A percentile compares a stretch with the other conserved stretches of the same genome.
Conservation (phyloP, 371 early-diverging fungal genomes). For the Nematocida ausubeli region DNA sequence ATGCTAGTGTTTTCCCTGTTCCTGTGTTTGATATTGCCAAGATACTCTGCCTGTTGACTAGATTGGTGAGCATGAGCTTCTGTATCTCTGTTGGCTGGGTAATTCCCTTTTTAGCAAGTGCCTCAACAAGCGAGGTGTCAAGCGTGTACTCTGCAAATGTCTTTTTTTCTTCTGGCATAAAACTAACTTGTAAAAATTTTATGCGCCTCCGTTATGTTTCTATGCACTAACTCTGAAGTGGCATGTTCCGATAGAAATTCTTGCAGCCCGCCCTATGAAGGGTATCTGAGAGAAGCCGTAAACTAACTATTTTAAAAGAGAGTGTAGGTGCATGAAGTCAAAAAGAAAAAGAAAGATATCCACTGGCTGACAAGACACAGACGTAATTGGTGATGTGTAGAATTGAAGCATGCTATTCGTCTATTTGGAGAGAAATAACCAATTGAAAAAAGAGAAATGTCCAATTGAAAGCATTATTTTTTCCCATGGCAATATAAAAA, state of each 20-base stretch:
- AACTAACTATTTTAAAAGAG: no score
- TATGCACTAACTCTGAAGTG: background rate
- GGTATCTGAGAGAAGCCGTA: no score
- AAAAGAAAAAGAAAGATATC: no score
- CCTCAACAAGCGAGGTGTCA: background rate
- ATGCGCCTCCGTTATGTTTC: background rate
- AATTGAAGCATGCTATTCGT: no score
- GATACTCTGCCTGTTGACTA: constrained; percentile 83
- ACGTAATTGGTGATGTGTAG: no score
- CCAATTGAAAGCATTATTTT: background rate
- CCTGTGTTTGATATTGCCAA: constrained; percentile 96
- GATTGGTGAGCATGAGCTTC: constrained; percentile 81
- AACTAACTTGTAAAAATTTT: constrained; percentile 1
- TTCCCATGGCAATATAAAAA: background rate
- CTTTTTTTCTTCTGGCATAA: constrained; percentile 9
- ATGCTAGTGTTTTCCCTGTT: constrained; percentile 93
- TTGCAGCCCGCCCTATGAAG: no score
- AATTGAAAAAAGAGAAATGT: background rate
- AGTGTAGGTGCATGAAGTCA: no score
- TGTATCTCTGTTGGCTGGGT: constrained; percentile 73
- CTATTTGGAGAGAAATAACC: background rate
- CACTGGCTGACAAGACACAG: no score
- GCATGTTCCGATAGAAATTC: no score
- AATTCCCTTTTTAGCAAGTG: constrained; percentile 58
- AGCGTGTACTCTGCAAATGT: background rate